phyloP scores from a whole-genome alignment of 228 moss, liverwort and hornwort genomes.

The Sphagnum magellanicum region DNA sequence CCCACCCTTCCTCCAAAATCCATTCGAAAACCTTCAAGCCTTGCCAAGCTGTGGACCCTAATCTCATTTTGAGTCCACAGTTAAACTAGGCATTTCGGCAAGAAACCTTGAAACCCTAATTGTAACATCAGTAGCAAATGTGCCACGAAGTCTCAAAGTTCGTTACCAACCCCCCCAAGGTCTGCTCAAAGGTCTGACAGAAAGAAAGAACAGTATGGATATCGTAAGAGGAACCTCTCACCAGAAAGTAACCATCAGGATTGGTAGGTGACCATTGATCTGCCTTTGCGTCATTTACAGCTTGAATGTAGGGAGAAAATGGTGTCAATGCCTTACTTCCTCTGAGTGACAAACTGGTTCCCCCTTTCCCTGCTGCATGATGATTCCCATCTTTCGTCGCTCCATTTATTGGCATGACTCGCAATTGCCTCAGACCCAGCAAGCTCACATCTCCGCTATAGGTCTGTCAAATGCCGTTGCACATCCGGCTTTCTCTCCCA shows the following conservation, averaged over 20 bases:
- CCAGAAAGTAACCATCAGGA: slow-evolving; percentile 75
- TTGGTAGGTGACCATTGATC: slow-evolving; percentile 65
- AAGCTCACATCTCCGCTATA: too few species aligned
- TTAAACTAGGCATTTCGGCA: too few species aligned
- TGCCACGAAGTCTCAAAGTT: background rate
- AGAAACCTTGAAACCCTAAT: background rate
- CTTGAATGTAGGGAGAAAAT: slow-evolving; percentile 84
- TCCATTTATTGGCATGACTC: slow-evolving; percentile 38
- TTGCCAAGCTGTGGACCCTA: too few species aligned
- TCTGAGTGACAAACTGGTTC: slow-evolving; percentile 48
- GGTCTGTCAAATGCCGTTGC: too few species aligned
- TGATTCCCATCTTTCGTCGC: slow-evolving; percentile 23
- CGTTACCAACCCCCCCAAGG: background rate
- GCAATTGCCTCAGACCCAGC: too few species aligned
- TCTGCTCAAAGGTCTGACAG: background rate
- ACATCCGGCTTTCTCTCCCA: too few species aligned
- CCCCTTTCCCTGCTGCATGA: slow-evolving; percentile 9
- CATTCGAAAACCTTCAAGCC: too few species aligned
- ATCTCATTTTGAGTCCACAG: too few species aligned
- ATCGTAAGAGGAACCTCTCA: slow-evolving; percentile 7
- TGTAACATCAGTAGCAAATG: background rate
- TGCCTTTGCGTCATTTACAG: slow-evolving; percentile 74
- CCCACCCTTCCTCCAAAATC: too few species aligned
- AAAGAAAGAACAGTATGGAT: background rate
- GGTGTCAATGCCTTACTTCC: slow-evolving; percentile 74